These are phyloP conservation scores for Graphilbum fragrans DNA, from an alignment of 2,329 filamentous ascomycete genomes.

Conservation along the genomic window DNA sequence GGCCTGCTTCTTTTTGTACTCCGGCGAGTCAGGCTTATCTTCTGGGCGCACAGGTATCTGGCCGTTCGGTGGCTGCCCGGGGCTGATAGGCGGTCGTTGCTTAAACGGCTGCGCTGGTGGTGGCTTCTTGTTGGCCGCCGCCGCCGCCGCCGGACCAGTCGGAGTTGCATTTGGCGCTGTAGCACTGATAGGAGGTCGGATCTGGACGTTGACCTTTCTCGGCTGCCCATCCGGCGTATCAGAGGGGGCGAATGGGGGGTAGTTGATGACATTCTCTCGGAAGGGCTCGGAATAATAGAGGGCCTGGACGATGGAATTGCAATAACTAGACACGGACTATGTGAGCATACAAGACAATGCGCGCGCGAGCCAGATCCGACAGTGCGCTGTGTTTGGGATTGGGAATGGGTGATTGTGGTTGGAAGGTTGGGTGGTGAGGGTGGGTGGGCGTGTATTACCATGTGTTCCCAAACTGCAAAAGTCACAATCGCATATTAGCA, in stretches of 20 bases:
- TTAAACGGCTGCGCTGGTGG: slow-evolving; percentile 43
- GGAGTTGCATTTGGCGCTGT: slow-evolving; percentile 16
- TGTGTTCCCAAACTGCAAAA: slow-evolving; percentile 78
- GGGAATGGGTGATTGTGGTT: no score
- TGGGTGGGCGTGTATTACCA: slow-evolving; percentile 46
- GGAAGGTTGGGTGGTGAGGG: neutral
- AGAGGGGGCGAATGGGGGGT: slow-evolving; percentile 60
- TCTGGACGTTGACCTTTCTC: slow-evolving; percentile 46
- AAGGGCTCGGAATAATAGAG: slow-evolving; percentile 93
- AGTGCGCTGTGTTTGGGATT: no score
- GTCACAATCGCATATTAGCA: no score
- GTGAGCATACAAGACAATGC: slow-evolving; percentile 8
- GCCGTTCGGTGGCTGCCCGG: slow-evolving; percentile 37
- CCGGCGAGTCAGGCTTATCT: slow-evolving; percentile 86
- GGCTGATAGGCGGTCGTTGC: slow-evolving; percentile 40
- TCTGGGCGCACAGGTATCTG: slow-evolving; percentile 57
- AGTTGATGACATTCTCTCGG: slow-evolving; percentile 86
- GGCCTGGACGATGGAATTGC: slow-evolving; percentile 95
- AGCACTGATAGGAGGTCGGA: slow-evolving; percentile 40
- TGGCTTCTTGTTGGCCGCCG: slow-evolving; percentile 30
- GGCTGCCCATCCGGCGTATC: slow-evolving; percentile 52
- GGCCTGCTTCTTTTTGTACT: slow-evolving; percentile 96
- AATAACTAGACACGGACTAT: slow-evolving; percentile 54
- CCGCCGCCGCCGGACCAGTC: slow-evolving; percentile 23
- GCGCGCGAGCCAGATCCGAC: neutral